phyloP scores from a whole-genome alignment of 495 filamentous ascomycete species.

The Apodospora peruviana region DNA sequence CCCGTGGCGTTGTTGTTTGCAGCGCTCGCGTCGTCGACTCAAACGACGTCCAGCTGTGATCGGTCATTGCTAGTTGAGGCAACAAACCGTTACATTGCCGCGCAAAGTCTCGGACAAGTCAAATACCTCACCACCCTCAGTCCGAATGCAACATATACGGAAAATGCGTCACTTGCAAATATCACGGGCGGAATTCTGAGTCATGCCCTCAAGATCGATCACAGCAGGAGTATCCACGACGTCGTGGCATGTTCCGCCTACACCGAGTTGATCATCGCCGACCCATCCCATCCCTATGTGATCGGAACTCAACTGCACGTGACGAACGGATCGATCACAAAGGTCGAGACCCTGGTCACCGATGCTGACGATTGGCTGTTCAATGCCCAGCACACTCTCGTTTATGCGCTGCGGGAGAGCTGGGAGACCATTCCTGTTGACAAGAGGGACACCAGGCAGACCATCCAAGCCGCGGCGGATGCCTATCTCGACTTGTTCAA shows the following conservation, averaged over 20 bases:
- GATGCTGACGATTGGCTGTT: slow-evolving; percentile 39
- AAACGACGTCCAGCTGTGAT: slow-evolving; percentile 9
- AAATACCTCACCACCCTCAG: slow-evolving; percentile 11
- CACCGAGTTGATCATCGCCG: slow-evolving; percentile 40
- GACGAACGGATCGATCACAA: slow-evolving; percentile 18
- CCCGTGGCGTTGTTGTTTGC: neutral
- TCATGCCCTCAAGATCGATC: slow-evolving; percentile 35
- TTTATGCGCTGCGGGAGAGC: slow-evolving; percentile 31
- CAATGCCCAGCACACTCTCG: slow-evolving; percentile 41
- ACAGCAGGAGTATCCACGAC: slow-evolving; percentile 40
- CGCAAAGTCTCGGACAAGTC: slow-evolving; percentile 30
- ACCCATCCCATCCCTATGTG: slow-evolving; percentile 37
- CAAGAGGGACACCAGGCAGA: slow-evolving; percentile 31
- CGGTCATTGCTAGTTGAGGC: slow-evolving; percentile 6
- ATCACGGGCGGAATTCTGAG: slow-evolving; percentile 34
- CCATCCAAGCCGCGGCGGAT: slow-evolving; percentile 40
- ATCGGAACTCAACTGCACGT: slow-evolving; percentile 40
- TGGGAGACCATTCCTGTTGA: slow-evolving; percentile 37
- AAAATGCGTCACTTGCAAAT: slow-evolving; percentile 33
- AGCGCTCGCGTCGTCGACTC: neutral
- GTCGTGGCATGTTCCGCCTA: slow-evolving; percentile 38
- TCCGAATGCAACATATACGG: slow-evolving; percentile 24
- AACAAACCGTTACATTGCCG: slow-evolving; percentile 26
- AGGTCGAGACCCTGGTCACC: slow-evolving; percentile 37
- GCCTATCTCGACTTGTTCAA: slow-evolving; percentile 42